Conservation (phyloP, 2,329 filamentous ascomycete species). For the Aureobasidium sp. region DNA sequence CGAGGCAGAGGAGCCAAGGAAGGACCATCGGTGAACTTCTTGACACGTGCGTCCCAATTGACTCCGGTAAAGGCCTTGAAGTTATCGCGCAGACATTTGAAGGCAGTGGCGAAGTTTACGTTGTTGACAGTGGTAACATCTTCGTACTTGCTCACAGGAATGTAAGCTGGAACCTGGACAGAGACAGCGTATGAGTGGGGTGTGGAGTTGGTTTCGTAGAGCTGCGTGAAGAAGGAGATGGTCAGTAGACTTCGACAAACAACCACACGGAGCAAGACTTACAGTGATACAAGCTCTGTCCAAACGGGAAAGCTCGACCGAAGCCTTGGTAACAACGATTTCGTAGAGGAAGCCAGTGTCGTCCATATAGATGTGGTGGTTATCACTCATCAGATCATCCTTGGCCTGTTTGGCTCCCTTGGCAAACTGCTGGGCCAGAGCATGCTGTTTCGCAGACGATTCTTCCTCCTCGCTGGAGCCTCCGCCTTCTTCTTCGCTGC, state of each 20-base stretch:
- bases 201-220: conserved; percentile 56
- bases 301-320: conserved; percentile 38
- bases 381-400: conserved; percentile 30
- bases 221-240: conserved; percentile 34
- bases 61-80: conserved; percentile 33
- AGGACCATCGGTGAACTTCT: neutral
- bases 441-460: neutral
- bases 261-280: conserved; percentile 23
- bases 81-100: conserved; percentile 28
- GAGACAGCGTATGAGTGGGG: conserved; percentile 56
- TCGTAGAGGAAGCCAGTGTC: conserved; percentile 54
- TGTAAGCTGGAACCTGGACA: conserved; percentile 20
- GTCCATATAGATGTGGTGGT: conserved; percentile 60
- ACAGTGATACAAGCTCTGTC: conserved; percentile 56
- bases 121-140: neutral
- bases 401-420: conserved; percentile 20
- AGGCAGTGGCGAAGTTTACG: conserved; percentile 26
- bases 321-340: conserved; percentile 49
- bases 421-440: conserved; percentile 16
- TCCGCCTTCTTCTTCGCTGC: neutral
- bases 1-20: neutral
- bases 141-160: conserved; percentile 9
- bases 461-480: neutral
- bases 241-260: neutral
- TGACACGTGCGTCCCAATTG: conserved; percentile 33